These are phyloP conservation scores for Leccinum angustisporum DNA, from an alignment of 1,284 basidiomycete genomes.

Conservation along the genomic window DNA sequence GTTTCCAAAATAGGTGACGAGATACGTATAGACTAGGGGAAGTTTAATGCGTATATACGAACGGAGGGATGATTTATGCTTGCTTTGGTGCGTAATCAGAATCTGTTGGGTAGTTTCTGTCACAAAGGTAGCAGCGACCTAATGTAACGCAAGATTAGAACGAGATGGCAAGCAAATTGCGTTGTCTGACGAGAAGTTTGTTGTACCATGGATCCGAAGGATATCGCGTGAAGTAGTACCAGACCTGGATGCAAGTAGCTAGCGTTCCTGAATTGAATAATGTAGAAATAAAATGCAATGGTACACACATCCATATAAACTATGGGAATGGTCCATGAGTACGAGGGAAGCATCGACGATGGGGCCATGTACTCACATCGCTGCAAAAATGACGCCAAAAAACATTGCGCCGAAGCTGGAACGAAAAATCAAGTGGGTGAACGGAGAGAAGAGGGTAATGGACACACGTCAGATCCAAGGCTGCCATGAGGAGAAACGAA, in stretches of 20 bases:
- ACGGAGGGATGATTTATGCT: constrained; percentile 5
- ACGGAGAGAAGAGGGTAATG: neutral
- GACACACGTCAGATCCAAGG: constrained; percentile 22
- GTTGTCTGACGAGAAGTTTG: constrained; percentile 42
- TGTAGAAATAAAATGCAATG: too few species aligned
- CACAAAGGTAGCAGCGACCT: constrained; percentile 48
- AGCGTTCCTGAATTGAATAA: constrained; percentile 1
- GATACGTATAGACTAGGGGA: constrained; percentile 52
- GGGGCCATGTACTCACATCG: constrained; percentile 35
- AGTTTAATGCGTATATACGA: neutral
- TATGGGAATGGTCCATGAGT: constrained; percentile 18
- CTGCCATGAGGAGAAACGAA: constrained; percentile 14
- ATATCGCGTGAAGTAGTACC: constrained; percentile 53
- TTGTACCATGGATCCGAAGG: constrained; percentile 48
- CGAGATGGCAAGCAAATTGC: neutral
- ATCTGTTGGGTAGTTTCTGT: constrained; percentile 57
- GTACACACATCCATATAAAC: constrained; percentile 52
- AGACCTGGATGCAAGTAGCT: constrained; percentile 59
- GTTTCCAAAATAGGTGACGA: constrained; percentile 49
- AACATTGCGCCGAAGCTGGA: constrained; percentile 49
- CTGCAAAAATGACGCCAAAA: constrained; percentile 49
- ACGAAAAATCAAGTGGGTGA: neutral
- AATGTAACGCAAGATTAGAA: neutral
- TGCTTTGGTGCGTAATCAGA: constrained; percentile 55
- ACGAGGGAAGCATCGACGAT: neutral